Conservation (phyloP, 2,329 filamentous ascomycete genomes). For the Fusarium pilosicola region DNA sequence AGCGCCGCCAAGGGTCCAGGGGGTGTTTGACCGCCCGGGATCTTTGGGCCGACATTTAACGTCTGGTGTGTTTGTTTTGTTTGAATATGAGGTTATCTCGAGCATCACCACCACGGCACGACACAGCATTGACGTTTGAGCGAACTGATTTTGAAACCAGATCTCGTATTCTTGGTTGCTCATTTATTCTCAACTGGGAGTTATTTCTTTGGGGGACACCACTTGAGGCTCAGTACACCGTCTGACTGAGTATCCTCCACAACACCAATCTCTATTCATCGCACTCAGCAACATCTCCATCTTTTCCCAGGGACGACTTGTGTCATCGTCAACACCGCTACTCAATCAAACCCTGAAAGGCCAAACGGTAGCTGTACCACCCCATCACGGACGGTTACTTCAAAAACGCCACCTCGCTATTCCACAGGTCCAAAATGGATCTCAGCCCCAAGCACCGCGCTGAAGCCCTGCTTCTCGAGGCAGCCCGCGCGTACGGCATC, state of each 20-base stretch:
- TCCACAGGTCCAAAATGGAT: conserved; percentile 46
- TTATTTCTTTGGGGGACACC: neutral
- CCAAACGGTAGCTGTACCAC: conserved; percentile 39
- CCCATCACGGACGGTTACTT: conserved; percentile 28
- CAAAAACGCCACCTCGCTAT: conserved; percentile 49
- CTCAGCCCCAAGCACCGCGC: conserved; percentile 43
- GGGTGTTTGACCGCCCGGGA: conserved; percentile 41
- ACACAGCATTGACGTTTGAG: neutral
- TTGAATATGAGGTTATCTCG: conserved; percentile 28
- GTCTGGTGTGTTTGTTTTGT: conserved; percentile 27
- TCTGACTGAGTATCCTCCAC: neutral
- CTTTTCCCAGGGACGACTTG: neutral
- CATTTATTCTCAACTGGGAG: neutral
- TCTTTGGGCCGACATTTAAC: conserved; percentile 33
- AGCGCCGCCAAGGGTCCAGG: conserved; percentile 6
- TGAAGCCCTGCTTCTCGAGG: conserved; percentile 49
- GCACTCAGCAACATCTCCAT: neutral
- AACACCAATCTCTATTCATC: neutral
- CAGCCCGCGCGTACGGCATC: conserved; percentile 47
- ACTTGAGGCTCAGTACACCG: conserved; percentile 11
- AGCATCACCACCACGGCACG: neutral
- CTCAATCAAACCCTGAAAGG: neutral
- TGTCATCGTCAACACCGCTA: neutral
- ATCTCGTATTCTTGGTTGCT: neutral
- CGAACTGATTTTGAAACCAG: neutral